These are phyloP conservation scores for Scleromitrula shiraiana DNA, from an alignment of 2,329 filamentous ascomycete species.

Conservation along the genomic window DNA sequence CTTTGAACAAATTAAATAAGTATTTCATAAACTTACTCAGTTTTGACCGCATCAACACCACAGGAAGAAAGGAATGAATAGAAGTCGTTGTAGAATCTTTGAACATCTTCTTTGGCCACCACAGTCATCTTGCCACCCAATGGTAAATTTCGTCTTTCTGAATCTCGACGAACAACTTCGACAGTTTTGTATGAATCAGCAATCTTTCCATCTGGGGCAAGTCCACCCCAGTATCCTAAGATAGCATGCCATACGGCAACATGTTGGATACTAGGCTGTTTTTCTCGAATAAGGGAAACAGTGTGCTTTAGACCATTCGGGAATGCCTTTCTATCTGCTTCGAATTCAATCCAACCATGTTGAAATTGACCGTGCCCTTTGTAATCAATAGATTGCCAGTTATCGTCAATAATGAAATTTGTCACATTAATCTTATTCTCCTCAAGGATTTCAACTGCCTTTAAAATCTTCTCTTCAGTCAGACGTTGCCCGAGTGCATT, in stretches of 20 bases:
- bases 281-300: slow-evolving; percentile 58
- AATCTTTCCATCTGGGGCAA: slow-evolving; percentile 66
- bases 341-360: slow-evolving; percentile 71
- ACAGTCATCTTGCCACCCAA: slow-evolving; percentile 61
- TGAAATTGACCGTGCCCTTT: slow-evolving; percentile 44
- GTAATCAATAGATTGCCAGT: slow-evolving; percentile 75
- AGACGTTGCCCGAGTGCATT: slow-evolving; percentile 81
- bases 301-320: slow-evolving; percentile 70
- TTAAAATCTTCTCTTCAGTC: slow-evolving; percentile 69
- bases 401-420: slow-evolving; percentile 92
- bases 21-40: slow-evolving; percentile 57
- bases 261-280: slow-evolving; percentile 66
- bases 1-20: too few species aligned
- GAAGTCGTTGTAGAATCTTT: slow-evolving; percentile 80
- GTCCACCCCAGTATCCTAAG: slow-evolving; percentile 81
- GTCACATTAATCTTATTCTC: slow-evolving; percentile 67
- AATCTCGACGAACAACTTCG: slow-evolving; percentile 43
- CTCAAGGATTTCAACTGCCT: slow-evolving; percentile 64
- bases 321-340: slow-evolving; percentile 73
- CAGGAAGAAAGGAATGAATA: slow-evolving; percentile 69
- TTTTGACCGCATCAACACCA: slow-evolving; percentile 84
- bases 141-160: slow-evolving; percentile 39
- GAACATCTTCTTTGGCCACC: slow-evolving; percentile 66
- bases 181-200: slow-evolving; percentile 72
- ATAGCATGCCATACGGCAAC: slow-evolving; percentile 94